Evolutionary conservation across 129 eudicot genomes (phyloP), one percentile per base, ranked within the genome.

Genomic region (Mikania micrantha): DNA sequence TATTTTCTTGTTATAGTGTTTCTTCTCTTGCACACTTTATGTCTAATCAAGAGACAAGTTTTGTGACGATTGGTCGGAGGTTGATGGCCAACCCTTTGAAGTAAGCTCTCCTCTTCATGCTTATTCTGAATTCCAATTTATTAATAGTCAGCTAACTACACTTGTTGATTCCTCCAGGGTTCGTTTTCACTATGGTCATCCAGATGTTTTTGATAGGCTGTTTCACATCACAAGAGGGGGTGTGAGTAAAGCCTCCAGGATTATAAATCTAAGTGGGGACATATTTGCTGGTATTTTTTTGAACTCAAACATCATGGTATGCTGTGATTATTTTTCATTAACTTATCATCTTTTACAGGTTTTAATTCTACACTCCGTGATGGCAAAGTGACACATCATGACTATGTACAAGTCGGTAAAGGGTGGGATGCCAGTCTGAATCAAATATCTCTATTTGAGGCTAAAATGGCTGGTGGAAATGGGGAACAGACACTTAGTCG

Each of bases 11-110:
- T 85, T 80, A 81, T 85, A 88, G 98, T 88, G 95, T 92, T 84
- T 92, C 98, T 31, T 92, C 98, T 71, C 90, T 92, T 79, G 96
- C 96, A 61, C 88, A 95, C 95, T 92, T 92, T 74, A 85, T 85
- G 98, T 88, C 96, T 7, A 85, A 84, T 78, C 96, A 92, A 62
- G 96, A 88, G 85, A 82, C 96, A n/a, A 92, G 95, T 71, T 92
- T 92, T 80, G 96, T 88, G 2, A 92, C 96, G 4, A 85, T 92
- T 68, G 98, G 95, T 61, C 98, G 84, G 67, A 81, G 96, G 69
- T 73, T 88, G 70, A 71, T 92, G 67, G 98, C 96, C 63, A 85
- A 84, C 65, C 96, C 96, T 69, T 80, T 91, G 70, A 91, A 86
- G 98, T 91, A 82, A 82, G 81, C 36, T 72, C 48, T 67, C 42